Evolutionary conservation across 371 early-diverging fungal genomes (phyloP).

Genomic region (Chytridium lagenaria): DNA sequence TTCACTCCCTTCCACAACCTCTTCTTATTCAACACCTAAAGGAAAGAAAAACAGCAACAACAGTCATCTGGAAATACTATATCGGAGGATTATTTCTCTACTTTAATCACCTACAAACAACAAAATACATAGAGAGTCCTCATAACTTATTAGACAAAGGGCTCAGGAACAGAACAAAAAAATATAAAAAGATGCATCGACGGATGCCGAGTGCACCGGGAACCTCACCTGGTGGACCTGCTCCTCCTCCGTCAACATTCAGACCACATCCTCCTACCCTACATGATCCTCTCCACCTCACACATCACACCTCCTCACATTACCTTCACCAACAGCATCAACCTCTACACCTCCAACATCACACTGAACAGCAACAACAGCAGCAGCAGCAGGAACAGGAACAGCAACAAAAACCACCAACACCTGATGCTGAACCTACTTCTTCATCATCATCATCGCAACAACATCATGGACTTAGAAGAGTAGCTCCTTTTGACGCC

Average conservation of each 20-base stretch:
- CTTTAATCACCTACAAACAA: too few species aligned
- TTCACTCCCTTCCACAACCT: not conserved
- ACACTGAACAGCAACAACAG: not conserved
- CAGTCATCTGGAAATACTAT: too few species aligned
- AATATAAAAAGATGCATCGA: not conserved
- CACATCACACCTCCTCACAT: not conserved
- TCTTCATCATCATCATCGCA: constrained; percentile 12
- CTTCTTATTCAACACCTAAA: too few species aligned
- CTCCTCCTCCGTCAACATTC: not conserved
- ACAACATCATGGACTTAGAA: constrained; percentile 7
- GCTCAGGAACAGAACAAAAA: too few species aligned
- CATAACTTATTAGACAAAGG: too few species aligned
- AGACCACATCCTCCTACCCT: not conserved
- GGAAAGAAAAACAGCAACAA: too few species aligned
- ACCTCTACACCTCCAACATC: not conserved
- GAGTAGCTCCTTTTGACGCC: constrained; percentile 10
- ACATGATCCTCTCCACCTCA: not conserved
- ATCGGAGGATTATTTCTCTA: too few species aligned
- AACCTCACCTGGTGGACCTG: not conserved
- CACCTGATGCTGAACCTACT: too few species aligned
- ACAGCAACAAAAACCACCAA: too few species aligned
- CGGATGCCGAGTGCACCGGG: not conserved
- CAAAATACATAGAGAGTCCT: too few species aligned
- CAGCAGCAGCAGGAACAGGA: not conserved
- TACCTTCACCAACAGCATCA: not conserved